Conservation (phyloP, 257 asterid genomes). For the Anisodus tanguticus region DNA sequence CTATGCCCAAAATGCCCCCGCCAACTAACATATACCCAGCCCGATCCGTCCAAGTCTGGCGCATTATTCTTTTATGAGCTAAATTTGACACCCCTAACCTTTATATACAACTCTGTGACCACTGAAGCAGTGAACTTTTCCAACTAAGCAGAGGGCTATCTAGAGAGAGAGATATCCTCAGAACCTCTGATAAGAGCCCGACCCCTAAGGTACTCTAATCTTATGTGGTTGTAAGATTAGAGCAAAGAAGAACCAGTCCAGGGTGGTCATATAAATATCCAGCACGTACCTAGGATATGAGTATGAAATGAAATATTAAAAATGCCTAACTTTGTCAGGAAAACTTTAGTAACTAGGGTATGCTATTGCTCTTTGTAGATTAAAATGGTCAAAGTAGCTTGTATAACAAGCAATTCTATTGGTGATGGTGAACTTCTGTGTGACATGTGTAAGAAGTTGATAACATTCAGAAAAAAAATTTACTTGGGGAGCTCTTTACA, state of each 20-base stretch:
- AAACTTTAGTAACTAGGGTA: background rate
- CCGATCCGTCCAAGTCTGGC: background rate
- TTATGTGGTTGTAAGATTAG: background rate
- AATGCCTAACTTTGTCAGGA: background rate
- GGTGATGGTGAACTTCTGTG: background rate
- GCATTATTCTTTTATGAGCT: background rate
- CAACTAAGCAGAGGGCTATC: constrained; percentile 15
- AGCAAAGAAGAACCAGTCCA: background rate
- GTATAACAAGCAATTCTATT: background rate
- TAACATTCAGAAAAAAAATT: background rate
- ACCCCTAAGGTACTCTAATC: background rate
- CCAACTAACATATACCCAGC: background rate
- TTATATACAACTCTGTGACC: background rate
- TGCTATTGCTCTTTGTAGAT: background rate
- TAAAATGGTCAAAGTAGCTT: background rate
- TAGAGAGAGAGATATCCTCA: background rate
- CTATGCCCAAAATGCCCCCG: background rate
- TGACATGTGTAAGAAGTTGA: background rate
- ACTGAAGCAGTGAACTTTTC: background rate
- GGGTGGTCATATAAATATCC: background rate
- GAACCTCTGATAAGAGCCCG: background rate
- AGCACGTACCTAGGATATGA: background rate
- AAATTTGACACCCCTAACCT: constrained; percentile 5
- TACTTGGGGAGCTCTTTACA: background rate
- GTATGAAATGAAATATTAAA: background rate